Evolutionary conservation across 2,329 filamentous ascomycete species (phyloP).

Genomic region (Kalmusia sp.): DNA sequence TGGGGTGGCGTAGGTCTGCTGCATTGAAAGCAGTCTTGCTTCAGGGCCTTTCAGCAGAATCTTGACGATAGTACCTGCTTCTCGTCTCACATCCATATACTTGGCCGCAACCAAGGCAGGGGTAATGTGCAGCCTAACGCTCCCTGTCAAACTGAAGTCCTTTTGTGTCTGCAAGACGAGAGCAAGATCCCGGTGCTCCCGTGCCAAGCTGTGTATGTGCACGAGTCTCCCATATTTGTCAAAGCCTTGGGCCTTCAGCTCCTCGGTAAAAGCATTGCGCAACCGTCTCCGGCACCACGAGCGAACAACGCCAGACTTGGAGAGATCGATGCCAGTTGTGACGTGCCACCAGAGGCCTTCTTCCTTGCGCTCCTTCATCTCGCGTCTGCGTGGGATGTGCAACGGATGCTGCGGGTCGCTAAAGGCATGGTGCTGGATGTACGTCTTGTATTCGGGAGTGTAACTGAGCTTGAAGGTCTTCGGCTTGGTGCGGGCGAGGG

Average conservation of each 20-base stretch:
- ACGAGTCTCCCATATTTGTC: slow-evolving; percentile 34
- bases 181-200: slow-evolving; percentile 8
- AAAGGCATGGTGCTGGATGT: slow-evolving; percentile 28
- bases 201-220: slow-evolving; percentile 4
- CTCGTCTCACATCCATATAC: slow-evolving; percentile 31
- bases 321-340: slow-evolving; percentile 27
- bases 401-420: slow-evolving; percentile 36
- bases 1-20: background rate
- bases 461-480: slow-evolving; percentile 32
- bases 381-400: slow-evolving; percentile 25
- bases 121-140: slow-evolving; percentile 31
- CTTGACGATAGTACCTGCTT: slow-evolving; percentile 28
- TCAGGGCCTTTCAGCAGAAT: slow-evolving; percentile 13
- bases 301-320: slow-evolving; percentile 41
- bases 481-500: slow-evolving; percentile 21
- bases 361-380: slow-evolving; percentile 20
- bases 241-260: slow-evolving; percentile 34
- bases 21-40: background rate
- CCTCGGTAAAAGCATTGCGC: slow-evolving; percentile 38
- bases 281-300: slow-evolving; percentile 40
- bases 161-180: slow-evolving; percentile 1
- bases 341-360: slow-evolving; percentile 44
- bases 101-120: slow-evolving; percentile 34
- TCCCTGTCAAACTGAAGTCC: slow-evolving; percentile 28
- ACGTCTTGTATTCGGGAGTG: slow-evolving; percentile 29